These are phyloP conservation scores for Dipteronia dyeriana DNA, from an alignment of 345 rosid species.

Conservation along the genomic window DNA sequence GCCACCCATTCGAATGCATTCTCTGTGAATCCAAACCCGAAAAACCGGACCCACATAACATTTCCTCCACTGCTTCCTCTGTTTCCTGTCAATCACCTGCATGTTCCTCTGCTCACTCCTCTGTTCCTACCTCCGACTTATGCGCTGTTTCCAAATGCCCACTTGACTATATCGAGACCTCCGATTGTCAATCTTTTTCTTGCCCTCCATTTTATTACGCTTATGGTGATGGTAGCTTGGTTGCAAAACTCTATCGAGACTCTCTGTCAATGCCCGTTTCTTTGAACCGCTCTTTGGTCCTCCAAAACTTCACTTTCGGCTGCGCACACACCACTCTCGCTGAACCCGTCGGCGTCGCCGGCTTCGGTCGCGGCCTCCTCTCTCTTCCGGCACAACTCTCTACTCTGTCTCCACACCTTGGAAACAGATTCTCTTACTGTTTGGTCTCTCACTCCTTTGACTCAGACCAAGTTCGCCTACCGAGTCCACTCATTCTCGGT, in stretches of 20 bases:
- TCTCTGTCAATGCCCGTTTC: constrained; percentile 53
- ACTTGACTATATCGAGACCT: constrained; percentile 69
- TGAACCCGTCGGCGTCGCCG: constrained; percentile 95
- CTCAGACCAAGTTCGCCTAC: constrained; percentile 57
- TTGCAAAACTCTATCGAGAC: constrained; percentile 60
- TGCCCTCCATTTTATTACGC: constrained; percentile 92
- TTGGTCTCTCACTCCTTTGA: constrained; percentile 86
- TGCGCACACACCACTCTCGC: constrained; percentile 86
- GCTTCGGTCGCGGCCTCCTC: constrained; percentile 85
- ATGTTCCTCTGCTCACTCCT: constrained; percentile 86
- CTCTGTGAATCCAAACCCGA: constrained; percentile 74
- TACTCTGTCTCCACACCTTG: constrained; percentile 60
- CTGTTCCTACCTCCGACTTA: constrained; percentile 64
- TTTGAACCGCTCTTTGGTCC: constrained; percentile 32
- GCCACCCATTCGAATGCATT: constrained; percentile 83
- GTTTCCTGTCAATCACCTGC: constrained; percentile 65
- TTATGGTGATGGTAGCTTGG: constrained; percentile 88
- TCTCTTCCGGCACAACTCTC: constrained; percentile 84
- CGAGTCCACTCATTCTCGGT: constrained; percentile 93
- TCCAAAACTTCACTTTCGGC: constrained; percentile 78
- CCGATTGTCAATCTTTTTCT: constrained; percentile 63
- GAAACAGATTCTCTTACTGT: constrained; percentile 85
- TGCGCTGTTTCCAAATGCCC: constrained; percentile 86
- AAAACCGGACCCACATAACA: constrained; percentile 29
- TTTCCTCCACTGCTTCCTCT: constrained; percentile 52